Base-by-base conservation (phyloP, 2,329 filamentous ascomycete genomes). In the Aspergillus vadensis region DNA sequence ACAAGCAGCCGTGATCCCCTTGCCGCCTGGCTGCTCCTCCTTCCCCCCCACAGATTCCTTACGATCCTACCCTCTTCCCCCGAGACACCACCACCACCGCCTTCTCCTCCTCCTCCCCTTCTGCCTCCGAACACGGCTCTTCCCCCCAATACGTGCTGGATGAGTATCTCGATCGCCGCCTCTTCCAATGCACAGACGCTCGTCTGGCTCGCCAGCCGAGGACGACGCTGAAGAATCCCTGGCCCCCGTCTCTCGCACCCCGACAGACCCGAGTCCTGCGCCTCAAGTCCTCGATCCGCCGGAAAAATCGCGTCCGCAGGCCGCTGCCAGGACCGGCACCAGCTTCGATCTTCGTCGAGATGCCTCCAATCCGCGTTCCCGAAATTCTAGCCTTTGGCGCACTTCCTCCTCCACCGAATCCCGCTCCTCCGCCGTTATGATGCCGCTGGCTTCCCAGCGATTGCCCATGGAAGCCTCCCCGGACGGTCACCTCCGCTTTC, bases 161-260 rank as follows among this genome's bases (percentile, higher is more conserved):
- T 76, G 75, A 75, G 70, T 70, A 67, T 66, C 65, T 62, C 62
- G 67, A 69, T 63, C 65, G 69, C 69, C 67, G 68, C 66, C 63
- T 71, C 71, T 70, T 76, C 76, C 70, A 78, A 79, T 79, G 77
- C 77, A 74, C 71, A 78, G 75, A 77, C 77, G 76, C 70, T 77
- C 73, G 72, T 79, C 77, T 71, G 76, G 74, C 68, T 77, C 75
- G 64, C 74, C 75, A 69, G 71, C 74, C 67, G 74, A 74, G 75
- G 76, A 78, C 71, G 75, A 76, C 67, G 68, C 71, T 73, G 71
- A 75, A 68, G 72, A 76, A 65, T 71, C 72, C 62, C 69, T 68
- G 64, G 65, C 44, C 53, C 32, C 53, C 53, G 53, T 66, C 63
- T 67, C 71, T 63, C 73, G 73, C 68, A 63, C 69, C 55, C 64